A percentile compares a stretch with the other conserved stretches of the same genome.
These are phyloP conservation scores for Trichoderma sp. DNA, from an alignment of 2,329 filamentous ascomycete species.

Conservation along the genomic window DNA sequence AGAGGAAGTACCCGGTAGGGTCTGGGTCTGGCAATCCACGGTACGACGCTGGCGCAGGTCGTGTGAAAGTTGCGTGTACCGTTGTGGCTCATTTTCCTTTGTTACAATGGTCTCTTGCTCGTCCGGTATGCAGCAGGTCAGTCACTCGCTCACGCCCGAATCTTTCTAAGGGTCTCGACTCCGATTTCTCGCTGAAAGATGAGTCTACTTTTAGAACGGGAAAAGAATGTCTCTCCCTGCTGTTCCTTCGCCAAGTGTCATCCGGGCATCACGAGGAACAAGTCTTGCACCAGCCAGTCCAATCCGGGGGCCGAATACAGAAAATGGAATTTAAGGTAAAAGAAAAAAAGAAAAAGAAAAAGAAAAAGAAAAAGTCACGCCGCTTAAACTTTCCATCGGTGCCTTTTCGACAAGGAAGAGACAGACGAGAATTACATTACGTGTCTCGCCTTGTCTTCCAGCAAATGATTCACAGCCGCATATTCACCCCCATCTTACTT, in stretches of 20 bases:
- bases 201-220: background rate
- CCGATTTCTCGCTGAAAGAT: background rate
- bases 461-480: background rate
- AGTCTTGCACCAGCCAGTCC: background rate
- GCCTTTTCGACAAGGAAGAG: background rate
- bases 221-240: background rate
- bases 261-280: background rate
- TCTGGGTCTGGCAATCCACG: background rate
- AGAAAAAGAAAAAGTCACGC: background rate
- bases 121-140: background rate
- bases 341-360: background rate
- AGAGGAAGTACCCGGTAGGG: background rate
- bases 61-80: constrained; percentile 14
- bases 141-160: background rate
- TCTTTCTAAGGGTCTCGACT: background rate
- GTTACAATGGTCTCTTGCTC: background rate
- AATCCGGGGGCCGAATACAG: background rate
- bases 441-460: constrained; percentile 1
- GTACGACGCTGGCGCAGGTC: constrained; percentile 19
- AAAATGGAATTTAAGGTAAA: background rate
- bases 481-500: background rate
- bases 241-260: background rate
- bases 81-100: background rate
- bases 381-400: constrained; percentile 1
- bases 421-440: background rate